Evolutionary conservation across 345 rosid genomes (phyloP).

Genomic region (Rhodamnia argentea): DNA sequence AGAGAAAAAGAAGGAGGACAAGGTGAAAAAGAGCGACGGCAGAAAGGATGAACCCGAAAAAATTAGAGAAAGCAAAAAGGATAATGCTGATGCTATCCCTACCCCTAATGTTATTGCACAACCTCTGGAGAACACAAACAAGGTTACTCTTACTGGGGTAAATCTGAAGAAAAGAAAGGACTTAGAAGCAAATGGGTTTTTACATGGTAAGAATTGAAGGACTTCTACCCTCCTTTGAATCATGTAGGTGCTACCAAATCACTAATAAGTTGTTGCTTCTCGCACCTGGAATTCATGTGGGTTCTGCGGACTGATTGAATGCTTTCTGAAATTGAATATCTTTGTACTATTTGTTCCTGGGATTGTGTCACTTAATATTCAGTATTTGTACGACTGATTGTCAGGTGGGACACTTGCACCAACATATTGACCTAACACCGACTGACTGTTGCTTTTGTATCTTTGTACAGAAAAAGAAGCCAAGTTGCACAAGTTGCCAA

Average conservation of each 20-base stretch:
- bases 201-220: constrained; percentile 44
- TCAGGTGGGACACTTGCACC: not conserved
- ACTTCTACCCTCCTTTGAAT: not conserved
- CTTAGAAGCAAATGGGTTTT: constrained; percentile 43
- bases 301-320: not conserved
- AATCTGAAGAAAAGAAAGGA: constrained; percentile 52
- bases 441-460: constrained; percentile 2
- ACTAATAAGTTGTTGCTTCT: not conserved
- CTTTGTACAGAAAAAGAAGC: not conserved
- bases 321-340: not conserved
- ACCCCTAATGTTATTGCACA: constrained; percentile 5
- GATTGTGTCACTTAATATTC: not conserved
- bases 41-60: constrained; percentile 10
- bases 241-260: not conserved
- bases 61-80: constrained; percentile 15
- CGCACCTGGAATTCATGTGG: not conserved
- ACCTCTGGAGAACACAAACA: constrained; percentile 11
- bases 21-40: constrained; percentile 10
- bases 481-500: not conserved
- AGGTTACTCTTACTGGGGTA: constrained; percentile 17
- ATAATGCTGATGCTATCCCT: constrained; percentile 5
- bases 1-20: constrained; percentile 17
- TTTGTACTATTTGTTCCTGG: not conserved
- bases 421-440: not conserved
- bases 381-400: not conserved